A percentile compares a stretch with the other conserved stretches of the same genome.
Conservation (phyloP, 2,329 filamentous ascomycete species). For the Chrysosphaeria jannelii region DNA sequence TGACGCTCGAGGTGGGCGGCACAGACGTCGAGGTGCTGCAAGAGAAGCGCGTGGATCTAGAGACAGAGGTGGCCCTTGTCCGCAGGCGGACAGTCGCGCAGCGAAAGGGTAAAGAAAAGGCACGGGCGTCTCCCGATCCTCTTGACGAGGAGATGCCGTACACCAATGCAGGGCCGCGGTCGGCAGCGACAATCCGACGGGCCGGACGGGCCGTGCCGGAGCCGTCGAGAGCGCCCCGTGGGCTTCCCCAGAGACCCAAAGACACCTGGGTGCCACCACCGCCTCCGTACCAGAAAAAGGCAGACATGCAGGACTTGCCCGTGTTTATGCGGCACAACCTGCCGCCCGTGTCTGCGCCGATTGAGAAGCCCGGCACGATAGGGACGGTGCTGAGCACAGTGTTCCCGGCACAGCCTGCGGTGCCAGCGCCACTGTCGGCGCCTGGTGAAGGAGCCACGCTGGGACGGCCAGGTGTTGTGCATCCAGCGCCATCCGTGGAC, state of each 20-base stretch:
- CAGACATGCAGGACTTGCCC: slow-evolving; percentile 22
- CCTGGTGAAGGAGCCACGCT: slow-evolving; percentile 1
- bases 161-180: slow-evolving; percentile 40
- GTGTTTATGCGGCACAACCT: slow-evolving; percentile 20
- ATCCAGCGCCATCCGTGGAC: no score
- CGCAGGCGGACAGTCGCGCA: slow-evolving; percentile 42
- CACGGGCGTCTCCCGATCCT: no score
- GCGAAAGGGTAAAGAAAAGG: no score
- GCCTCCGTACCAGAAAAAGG: slow-evolving; percentile 42
- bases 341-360: slow-evolving; percentile 4
- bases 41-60: slow-evolving; percentile 45
- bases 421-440: not conserved
- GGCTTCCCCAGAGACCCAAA: slow-evolving; percentile 68
- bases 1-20: slow-evolving; percentile 46
- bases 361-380: no score
- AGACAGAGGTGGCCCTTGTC: slow-evolving; percentile 51
- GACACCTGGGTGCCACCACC: slow-evolving; percentile 74
- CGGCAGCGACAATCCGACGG: slow-evolving; percentile 36
- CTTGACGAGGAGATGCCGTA: slow-evolving; percentile 26
- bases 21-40: slow-evolving; percentile 36
- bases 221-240: slow-evolving; percentile 39
- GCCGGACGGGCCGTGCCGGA: slow-evolving; percentile 50
- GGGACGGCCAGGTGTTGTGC: slow-evolving; percentile 1
- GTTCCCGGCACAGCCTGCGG: not conserved
- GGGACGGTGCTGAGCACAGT: not conserved